Conservation (phyloP, 331 rosid species). For the Rosa hybrid region DNA sequence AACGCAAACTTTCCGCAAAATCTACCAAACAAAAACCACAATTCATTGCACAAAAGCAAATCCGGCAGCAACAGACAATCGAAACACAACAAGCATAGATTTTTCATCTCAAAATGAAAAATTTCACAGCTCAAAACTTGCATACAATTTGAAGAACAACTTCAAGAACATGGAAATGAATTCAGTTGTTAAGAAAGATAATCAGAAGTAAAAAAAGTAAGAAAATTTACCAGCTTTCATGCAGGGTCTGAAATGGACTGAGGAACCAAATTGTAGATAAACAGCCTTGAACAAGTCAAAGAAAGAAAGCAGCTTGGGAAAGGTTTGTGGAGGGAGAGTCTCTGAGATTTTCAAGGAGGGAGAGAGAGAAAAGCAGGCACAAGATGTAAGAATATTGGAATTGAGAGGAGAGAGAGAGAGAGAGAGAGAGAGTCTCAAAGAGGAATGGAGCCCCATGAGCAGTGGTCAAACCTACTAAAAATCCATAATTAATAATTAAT, state of each 20-base stretch:
- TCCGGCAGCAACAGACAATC: slow-evolving; percentile 12
- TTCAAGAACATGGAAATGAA: slow-evolving; percentile 11
- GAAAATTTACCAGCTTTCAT: slow-evolving; percentile 46
- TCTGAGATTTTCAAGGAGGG: not conserved
- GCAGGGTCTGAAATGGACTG: slow-evolving; percentile 36
- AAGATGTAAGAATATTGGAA: slow-evolving; percentile 6
- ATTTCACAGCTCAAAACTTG: not conserved
- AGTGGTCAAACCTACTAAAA: slow-evolving; percentile 79
- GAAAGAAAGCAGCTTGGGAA: slow-evolving; percentile 64
- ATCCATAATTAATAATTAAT: slow-evolving; percentile 40
- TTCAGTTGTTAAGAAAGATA: not conserved
- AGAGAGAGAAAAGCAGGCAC: not conserved
- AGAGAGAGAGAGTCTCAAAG: not conserved
- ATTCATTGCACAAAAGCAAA: slow-evolving; percentile 10
- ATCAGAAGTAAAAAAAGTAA: slow-evolving; percentile 4
- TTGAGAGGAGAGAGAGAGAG: not conserved
- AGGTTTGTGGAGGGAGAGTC: slow-evolving; percentile 23
- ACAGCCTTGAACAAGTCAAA: slow-evolving; percentile 51
- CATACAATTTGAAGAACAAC: slow-evolving; percentile 9
- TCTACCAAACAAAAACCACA: not conserved
- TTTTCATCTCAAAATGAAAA: slow-evolving; percentile 9
- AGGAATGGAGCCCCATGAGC: slow-evolving; percentile 55
- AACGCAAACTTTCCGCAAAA: slow-evolving; percentile 7
- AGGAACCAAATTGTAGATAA: slow-evolving; percentile 33
- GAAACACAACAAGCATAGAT: not conserved